These are phyloP conservation scores for Blastocrithidia nonstop DNA, from an alignment of 208 protist genomes.

Conservation along the genomic window DNA sequence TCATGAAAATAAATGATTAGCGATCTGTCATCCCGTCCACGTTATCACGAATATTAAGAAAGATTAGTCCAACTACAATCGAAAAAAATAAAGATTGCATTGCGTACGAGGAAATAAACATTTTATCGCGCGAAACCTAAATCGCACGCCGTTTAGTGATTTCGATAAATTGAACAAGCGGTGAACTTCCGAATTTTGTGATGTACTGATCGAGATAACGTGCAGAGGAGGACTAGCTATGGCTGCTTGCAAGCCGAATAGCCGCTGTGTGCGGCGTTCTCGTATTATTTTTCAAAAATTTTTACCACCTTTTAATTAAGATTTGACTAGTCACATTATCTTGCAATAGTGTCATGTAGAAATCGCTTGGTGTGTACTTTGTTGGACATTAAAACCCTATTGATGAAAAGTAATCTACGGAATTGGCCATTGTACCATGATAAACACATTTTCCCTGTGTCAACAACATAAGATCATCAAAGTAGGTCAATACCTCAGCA, in stretches of 20 bases:
- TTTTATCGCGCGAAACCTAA: slow-evolving; percentile 22
- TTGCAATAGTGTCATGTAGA: slow-evolving; percentile 76
- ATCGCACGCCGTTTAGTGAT: slow-evolving; percentile 17
- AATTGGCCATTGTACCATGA: slow-evolving; percentile 51
- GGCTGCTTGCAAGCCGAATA: slow-evolving; percentile 17
- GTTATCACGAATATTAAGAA: slow-evolving; percentile 35
- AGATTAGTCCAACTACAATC: slow-evolving; percentile 51
- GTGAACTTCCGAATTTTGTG: slow-evolving; percentile 19
- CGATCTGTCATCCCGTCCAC: slow-evolving; percentile 38
- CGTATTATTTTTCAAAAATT: slow-evolving; percentile 26
- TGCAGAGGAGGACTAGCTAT: slow-evolving; percentile 16
- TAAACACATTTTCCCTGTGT: slow-evolving; percentile 61
- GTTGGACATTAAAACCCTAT: slow-evolving; percentile 55
- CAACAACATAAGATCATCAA: slow-evolving; percentile 88
- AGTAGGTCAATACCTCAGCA: slow-evolving; percentile 68
- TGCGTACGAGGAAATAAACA: slow-evolving; percentile 26
- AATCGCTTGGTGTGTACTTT: slow-evolving; percentile 74
- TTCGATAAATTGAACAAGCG: slow-evolving; percentile 36
- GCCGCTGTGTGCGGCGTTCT: slow-evolving; percentile 35
- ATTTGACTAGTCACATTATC: slow-evolving; percentile 23
- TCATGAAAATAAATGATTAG: slow-evolving; percentile 47
- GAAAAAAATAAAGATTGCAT: slow-evolving; percentile 44
- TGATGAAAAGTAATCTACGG: slow-evolving; percentile 65
- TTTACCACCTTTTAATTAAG: slow-evolving; percentile 52
- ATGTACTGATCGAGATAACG: slow-evolving; percentile 34